A percentile compares a stretch with the other conserved stretches of the same genome.
These are phyloP conservation scores for Smittium mucronatum DNA, from an alignment of 371 early-diverging fungal genomes.

Conservation along the genomic window DNA sequence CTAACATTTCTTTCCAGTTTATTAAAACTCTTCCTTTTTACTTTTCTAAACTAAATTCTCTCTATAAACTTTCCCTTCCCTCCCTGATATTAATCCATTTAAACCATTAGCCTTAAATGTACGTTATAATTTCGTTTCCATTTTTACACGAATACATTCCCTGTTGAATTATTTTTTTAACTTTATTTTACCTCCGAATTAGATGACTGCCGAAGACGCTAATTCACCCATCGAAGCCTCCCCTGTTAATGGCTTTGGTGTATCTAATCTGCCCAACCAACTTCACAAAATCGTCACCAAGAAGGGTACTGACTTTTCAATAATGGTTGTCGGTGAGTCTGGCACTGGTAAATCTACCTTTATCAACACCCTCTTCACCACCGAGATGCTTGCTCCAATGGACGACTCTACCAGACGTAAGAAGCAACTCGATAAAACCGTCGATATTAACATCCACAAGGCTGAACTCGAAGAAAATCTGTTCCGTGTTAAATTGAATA, in stretches of 20 bases:
- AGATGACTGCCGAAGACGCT: neutral
- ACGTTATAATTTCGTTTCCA: neutral
- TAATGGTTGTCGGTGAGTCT: conserved; percentile 98
- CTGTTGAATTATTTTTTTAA: neutral
- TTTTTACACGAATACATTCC: too few species aligned
- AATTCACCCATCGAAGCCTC: neutral
- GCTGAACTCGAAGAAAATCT: conserved; percentile 92
- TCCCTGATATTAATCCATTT: neutral
- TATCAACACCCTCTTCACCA: conserved; percentile 96
- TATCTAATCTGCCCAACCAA: conserved; percentile 97
- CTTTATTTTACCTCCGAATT: neutral
- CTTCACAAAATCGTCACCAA: conserved; percentile 89
- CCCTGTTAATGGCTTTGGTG: neutral
- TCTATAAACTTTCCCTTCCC: neutral
- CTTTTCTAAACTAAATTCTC: neutral
- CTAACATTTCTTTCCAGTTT: neutral
- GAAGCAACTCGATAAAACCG: conserved; percentile 76
- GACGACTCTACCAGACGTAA: conserved; percentile 62
- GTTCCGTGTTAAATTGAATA: conserved; percentile 82
- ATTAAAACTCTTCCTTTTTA: neutral
- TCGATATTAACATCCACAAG: conserved; percentile 86
- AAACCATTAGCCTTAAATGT: neutral
- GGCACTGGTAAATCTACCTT: conserved; percentile 98
- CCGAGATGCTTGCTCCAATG: conserved; percentile 77
- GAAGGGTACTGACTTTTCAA: conserved; percentile 84